phyloP scores from a whole-genome alignment of 2,329 filamentous ascomycete genomes.

The Aschersonia sp. region DNA sequence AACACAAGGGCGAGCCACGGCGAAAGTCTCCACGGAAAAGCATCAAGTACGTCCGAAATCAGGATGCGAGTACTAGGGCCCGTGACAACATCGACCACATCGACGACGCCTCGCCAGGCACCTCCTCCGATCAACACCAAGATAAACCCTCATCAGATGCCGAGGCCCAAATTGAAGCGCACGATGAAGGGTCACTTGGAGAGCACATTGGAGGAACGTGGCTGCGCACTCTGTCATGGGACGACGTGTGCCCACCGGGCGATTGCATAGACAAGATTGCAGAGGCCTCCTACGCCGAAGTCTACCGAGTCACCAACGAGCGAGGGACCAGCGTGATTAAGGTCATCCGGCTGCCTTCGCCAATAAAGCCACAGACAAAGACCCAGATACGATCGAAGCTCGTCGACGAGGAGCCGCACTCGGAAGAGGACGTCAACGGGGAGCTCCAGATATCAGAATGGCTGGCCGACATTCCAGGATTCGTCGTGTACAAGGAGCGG shows the following conservation, averaged over 20 bases:
- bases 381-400: constrained; percentile 36
- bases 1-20: constrained; percentile 5
- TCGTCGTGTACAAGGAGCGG: constrained; percentile 50
- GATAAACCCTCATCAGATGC: not conserved
- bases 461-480: constrained; percentile 48
- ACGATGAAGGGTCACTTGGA: not conserved
- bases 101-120: not conserved
- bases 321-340: constrained; percentile 51
- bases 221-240: constrained; percentile 36
- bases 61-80: constrained; percentile 4
- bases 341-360: constrained; percentile 43
- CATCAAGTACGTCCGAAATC: constrained; percentile 1
- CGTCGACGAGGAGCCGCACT: constrained; percentile 44
- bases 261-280: constrained; percentile 47
- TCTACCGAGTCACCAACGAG: constrained; percentile 46
- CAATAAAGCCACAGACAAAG: constrained; percentile 43
- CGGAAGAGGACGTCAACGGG: constrained; percentile 37
- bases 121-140: not conserved
- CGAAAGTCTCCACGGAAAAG: constrained; percentile 7
- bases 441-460: constrained; percentile 50
- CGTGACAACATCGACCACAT: not conserved
- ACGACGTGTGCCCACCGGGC: constrained; percentile 38
- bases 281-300: constrained; percentile 52
- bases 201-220: constrained; percentile 1
- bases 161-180: not conserved